Evolutionary conservation across 768 basidiomycete species (phyloP).

Genomic region (Coprinopsis sp.): DNA sequence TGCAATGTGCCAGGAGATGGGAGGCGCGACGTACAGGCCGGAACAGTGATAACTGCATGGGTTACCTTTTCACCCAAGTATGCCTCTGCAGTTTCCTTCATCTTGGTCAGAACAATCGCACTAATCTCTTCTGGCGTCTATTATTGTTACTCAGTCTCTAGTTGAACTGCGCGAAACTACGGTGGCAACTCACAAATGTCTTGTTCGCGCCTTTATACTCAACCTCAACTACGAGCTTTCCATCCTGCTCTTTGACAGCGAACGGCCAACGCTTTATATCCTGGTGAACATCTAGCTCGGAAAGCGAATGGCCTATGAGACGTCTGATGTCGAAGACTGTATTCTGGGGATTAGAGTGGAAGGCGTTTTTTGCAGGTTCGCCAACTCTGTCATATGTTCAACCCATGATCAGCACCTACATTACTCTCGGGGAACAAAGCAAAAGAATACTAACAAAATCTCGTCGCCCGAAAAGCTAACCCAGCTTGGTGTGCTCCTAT

Average conservation of each 20-base stretch:
- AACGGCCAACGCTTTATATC: constrained; percentile 90
- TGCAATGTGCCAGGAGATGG: background rate
- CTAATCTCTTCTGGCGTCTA: constrained; percentile 65
- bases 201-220: constrained; percentile 53
- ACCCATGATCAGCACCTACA: too few species aligned
- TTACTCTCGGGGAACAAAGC: too few species aligned
- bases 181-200: constrained; percentile 42
- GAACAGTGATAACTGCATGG: constrained; percentile 55
- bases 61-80: constrained; percentile 62
- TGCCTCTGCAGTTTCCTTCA: constrained; percentile 69
- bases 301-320: constrained; percentile 79
- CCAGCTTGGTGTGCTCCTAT: constrained; percentile 87
- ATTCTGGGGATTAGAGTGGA: constrained; percentile 86
- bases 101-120: constrained; percentile 61
- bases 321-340: constrained; percentile 96
- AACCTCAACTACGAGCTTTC: constrained; percentile 77
- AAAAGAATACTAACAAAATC: constrained; percentile 57
- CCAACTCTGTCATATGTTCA: constrained; percentile 53
- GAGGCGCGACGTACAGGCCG: constrained; percentile 51
- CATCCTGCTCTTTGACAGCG: constrained; percentile 62
- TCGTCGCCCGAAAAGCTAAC: constrained; percentile 90
- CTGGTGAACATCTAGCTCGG: constrained; percentile 72
- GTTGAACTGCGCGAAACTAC: background rate
- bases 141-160: background rate
- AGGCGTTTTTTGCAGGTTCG: constrained; percentile 93